Percentiles rank a stretch among this genome's conserved stretches.
Conservation (phyloP, 1,284 basidiomycete species). For the Takashimella koratensis region DNA sequence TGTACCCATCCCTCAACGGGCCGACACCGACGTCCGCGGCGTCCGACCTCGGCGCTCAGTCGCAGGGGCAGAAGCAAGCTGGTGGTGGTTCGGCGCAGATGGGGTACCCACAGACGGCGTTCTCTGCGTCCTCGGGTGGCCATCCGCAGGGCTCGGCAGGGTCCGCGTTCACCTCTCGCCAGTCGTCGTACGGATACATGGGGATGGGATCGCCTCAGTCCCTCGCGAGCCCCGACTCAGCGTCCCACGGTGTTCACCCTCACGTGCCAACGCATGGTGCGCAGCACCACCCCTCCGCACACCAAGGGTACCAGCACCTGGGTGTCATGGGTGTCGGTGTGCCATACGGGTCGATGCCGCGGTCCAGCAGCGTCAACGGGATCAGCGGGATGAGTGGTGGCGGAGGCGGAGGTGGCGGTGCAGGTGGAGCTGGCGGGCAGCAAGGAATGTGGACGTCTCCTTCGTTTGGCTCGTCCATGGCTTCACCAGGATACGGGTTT, state of each 20-base stretch:
- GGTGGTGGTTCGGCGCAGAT: slow-evolving; percentile 4
- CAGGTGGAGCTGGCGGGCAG: slow-evolving; percentile 19
- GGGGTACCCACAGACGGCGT: slow-evolving; percentile 15
- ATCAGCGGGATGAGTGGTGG: slow-evolving; percentile 21
- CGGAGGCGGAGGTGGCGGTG: slow-evolving; percentile 5
- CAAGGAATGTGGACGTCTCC: slow-evolving; percentile 38
- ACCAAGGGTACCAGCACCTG: slow-evolving; percentile 7
- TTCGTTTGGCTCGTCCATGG: slow-evolving; percentile 32
- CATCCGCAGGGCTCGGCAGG: slow-evolving; percentile 9
- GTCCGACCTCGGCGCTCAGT: neutral
- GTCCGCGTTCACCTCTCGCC: neutral
- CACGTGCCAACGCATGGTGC: neutral
- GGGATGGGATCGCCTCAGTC: slow-evolving; percentile 8
- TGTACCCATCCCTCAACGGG: slow-evolving; percentile 42
- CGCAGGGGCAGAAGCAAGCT: too few species aligned
- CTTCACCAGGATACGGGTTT: slow-evolving; percentile 28
- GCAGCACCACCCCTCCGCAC: neutral
- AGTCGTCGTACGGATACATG: slow-evolving; percentile 1
- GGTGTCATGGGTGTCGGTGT: slow-evolving; percentile 11
- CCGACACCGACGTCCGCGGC: slow-evolving; percentile 17
- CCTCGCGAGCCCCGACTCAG: slow-evolving; percentile 10
- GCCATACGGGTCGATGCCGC: slow-evolving; percentile 6
- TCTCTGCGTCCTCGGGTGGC: slow-evolving; percentile 16
- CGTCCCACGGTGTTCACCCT: neutral
- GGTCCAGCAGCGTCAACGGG: slow-evolving; percentile 7